Conservation (phyloP, 768 basidiomycete genomes). For the Tulasnella sp. region DNA sequence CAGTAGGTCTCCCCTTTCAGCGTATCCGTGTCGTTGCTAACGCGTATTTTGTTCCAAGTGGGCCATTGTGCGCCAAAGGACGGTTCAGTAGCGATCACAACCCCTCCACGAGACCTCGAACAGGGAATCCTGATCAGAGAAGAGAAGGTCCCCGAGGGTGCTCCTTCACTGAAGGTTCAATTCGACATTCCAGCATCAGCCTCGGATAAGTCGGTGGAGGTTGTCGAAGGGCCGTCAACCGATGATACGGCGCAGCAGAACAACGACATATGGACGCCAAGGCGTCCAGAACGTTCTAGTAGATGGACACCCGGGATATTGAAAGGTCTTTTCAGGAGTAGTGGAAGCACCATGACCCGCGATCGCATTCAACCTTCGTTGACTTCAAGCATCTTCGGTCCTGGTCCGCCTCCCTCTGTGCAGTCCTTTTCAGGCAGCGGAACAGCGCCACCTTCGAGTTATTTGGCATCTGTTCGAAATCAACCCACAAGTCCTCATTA, state of each 20-base stretch:
- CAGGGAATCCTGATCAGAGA: not conserved
- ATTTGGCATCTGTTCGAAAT: not conserved
- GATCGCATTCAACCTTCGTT: not conserved
- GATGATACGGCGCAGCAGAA: not conserved
- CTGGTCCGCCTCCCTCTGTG: not conserved
- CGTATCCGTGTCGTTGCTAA: not conserved
- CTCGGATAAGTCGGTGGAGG: not conserved
- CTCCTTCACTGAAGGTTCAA: not conserved
- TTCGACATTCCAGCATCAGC: not conserved
- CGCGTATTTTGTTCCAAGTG: not conserved
- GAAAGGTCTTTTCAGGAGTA: not conserved
- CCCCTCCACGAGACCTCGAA: not conserved
- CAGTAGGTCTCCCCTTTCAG: not conserved
- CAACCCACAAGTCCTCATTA: constrained; percentile 1
- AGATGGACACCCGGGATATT: not conserved
- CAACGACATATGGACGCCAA: not conserved
- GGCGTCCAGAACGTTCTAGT: not conserved
- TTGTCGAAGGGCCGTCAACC: not conserved
- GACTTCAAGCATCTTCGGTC: not conserved
- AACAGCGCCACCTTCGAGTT: constrained; percentile 2
- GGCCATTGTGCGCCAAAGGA: not conserved
- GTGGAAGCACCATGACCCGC: constrained; percentile 11
- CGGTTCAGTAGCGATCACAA: not conserved
- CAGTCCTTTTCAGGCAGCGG: not conserved
- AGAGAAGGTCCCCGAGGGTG: not conserved